A percentile compares a stretch with the other conserved stretches of the same genome.
Evolutionary conservation across 2,329 filamentous ascomycete species (phyloP).

Genomic region (Acarospora socialis): DNA sequence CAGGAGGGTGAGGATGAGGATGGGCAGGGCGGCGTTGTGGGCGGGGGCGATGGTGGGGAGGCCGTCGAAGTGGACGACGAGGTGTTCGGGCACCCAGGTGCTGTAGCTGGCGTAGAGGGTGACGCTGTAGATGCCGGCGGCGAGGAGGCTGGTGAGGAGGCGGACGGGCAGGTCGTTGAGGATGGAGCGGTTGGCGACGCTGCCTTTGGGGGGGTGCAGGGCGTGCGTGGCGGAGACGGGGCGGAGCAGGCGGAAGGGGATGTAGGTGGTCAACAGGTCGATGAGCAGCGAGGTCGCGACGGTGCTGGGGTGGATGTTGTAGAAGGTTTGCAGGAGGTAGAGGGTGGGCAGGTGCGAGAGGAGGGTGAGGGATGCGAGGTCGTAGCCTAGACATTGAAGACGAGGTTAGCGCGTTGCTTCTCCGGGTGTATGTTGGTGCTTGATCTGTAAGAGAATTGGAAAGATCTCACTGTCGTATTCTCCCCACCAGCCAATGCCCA

Average conservation of each 20-base stretch:
- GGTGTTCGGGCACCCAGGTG: constrained; percentile 53
- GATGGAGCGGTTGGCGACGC: constrained; percentile 48
- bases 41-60: constrained; percentile 55
- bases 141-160: constrained; percentile 51
- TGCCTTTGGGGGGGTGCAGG: constrained; percentile 26
- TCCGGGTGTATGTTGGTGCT: background rate
- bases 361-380: constrained; percentile 50
- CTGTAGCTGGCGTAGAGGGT: constrained; percentile 54
- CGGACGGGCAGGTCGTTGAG: constrained; percentile 48
- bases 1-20: constrained; percentile 39
- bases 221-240: constrained; percentile 51
- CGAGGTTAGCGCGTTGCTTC: background rate
- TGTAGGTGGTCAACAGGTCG: constrained; percentile 51
- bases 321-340: constrained; percentile 66
- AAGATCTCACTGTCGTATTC: constrained; percentile 45
- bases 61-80: constrained; percentile 63
- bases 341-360: constrained; percentile 63
- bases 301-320: constrained; percentile 49
- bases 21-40: constrained; percentile 41
- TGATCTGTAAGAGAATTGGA: constrained; percentile 2
- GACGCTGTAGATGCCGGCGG: constrained; percentile 61
- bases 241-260: constrained; percentile 65
- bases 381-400: constrained; percentile 36
- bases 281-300: constrained; percentile 49
- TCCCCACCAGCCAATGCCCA: constrained; percentile 58